Evolutionary conservation across 768 basidiomycete genomes (phyloP), one percentile per base, ranked within the genome.

Genomic region (Butyriboletus loyo): DNA sequence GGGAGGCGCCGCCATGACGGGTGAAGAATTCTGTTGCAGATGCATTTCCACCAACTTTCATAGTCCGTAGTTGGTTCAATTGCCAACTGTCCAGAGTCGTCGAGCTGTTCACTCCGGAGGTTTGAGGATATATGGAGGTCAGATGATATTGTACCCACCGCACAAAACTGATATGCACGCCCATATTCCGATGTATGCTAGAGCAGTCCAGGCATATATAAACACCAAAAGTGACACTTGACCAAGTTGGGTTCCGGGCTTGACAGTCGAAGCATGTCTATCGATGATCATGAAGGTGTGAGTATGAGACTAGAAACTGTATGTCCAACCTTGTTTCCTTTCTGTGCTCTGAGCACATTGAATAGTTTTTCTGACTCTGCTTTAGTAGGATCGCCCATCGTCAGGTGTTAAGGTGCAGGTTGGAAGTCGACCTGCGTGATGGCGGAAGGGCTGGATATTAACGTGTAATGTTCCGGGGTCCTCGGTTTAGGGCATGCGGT

Each of bases 131-230:
- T 28, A 24, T 3, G 15, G 7, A 41, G 9, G 28, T 25, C 3
- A 41, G 32, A 31, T 13, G 25, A 22, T 34, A 36, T 28, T 34
- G 46, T 10, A 70, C 86, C 62, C 67, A 94, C 92, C 95, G 77
- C 38, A 99, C 96, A 64, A 99, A 99, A 57, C 85, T 90, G 71
- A 99, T 94, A 68, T 99, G 97, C 22, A 98, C 96, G 62, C 97
- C 97, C 84, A 98, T 86, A 69, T 96, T 98, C 48, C 97, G 79
- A 72, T 99, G 97, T 14, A 89, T 75, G 59, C 88, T 89, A 5
- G 96, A 98, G 77, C 97, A 99, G 53, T 99, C 95, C 30, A 98
- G 76, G 66, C 97, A 99, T 65, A 99, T 94, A 72, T 98, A 98
- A 14, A 98, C 86, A 31, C 92, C 96, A 66, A 89, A 99, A 0